A percentile compares a stretch with the other conserved stretches of the same genome.
These are phyloP conservation scores for Aureobasidium uvarum DNA, from an alignment of 2,329 filamentous ascomycete species.

Conservation along the genomic window DNA sequence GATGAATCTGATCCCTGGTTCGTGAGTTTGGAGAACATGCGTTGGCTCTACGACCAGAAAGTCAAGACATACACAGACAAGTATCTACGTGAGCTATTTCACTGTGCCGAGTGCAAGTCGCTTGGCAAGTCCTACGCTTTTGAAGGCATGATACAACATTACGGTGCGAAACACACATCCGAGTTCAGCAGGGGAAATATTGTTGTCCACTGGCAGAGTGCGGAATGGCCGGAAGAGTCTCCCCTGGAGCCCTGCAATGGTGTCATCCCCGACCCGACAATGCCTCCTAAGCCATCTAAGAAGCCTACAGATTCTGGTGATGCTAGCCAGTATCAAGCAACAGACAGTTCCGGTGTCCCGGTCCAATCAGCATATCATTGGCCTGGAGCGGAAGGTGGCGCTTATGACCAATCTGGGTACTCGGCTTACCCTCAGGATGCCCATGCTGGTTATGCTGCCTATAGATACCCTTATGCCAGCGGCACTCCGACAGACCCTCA, in stretches of 20 bases:
- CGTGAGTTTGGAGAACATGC: slow-evolving; percentile 80
- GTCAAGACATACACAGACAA: slow-evolving; percentile 67
- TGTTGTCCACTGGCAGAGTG: slow-evolving; percentile 71
- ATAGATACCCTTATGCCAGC: slow-evolving; percentile 1
- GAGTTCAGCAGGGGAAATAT: slow-evolving; percentile 67
- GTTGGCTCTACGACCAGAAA: slow-evolving; percentile 77
- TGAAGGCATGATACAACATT: slow-evolving; percentile 78
- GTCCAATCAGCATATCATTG: neutral
- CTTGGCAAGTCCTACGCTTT: slow-evolving; percentile 69
- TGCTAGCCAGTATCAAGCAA: neutral
- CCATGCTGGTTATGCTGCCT: neutral
- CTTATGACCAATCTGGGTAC: neutral
- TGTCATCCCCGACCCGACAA: neutral
- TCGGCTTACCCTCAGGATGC: neutral
- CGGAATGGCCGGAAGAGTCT: slow-evolving; percentile 74
- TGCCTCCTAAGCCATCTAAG: slow-evolving; percentile 1
- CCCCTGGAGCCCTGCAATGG: slow-evolving; percentile 56
- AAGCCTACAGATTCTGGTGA: neutral
- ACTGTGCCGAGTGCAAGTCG: slow-evolving; percentile 62
- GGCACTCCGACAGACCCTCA: neutral
- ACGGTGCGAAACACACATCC: slow-evolving; percentile 75
- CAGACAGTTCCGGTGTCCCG: neutral
- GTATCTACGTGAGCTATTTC: slow-evolving; percentile 68
- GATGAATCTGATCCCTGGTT: slow-evolving; percentile 32
- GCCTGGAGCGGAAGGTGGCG: neutral